Conservation (phyloP, 2,329 filamentous ascomycete species). For the Penicillium sp. region DNA sequence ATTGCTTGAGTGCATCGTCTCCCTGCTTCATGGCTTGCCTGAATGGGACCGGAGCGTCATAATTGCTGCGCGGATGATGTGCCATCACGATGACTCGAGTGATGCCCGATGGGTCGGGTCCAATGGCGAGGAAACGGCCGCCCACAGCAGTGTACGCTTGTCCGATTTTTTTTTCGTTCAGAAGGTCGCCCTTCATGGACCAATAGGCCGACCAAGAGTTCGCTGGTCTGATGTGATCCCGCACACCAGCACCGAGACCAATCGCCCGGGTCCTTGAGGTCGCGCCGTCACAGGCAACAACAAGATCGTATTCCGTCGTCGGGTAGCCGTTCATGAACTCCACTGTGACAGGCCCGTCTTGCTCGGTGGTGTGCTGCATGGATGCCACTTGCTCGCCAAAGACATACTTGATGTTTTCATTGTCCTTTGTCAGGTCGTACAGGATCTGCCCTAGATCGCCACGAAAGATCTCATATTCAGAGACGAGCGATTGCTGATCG, state of each 20-base stretch:
- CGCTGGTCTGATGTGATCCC: conserved; percentile 38
- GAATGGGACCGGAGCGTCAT: conserved; percentile 35
- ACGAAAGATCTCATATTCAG: conserved; percentile 40
- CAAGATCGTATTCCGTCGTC: conserved; percentile 45
- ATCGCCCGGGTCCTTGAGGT: conserved; percentile 49
- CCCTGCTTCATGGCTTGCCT: conserved; percentile 42
- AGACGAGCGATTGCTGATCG: conserved; percentile 34
- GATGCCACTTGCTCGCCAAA: conserved; percentile 41
- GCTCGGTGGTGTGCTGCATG: conserved; percentile 32
- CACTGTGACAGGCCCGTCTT: conserved; percentile 39
- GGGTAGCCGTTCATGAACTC: conserved; percentile 42
- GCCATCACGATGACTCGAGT: conserved; percentile 39
- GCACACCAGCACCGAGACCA: conserved; percentile 41
- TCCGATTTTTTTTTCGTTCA: conserved; percentile 39
- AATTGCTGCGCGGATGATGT: conserved; percentile 29
- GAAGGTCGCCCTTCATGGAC: conserved; percentile 40
- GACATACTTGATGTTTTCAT: conserved; percentile 39
- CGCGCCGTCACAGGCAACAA: conserved; percentile 51
- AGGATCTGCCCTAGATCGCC: conserved; percentile 35
- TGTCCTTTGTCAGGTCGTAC: conserved; percentile 37
- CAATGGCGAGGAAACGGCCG: conserved; percentile 40
- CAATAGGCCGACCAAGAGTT: conserved; percentile 48
- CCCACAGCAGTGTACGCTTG: conserved; percentile 38
- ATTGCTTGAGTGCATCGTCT: conserved; percentile 35
- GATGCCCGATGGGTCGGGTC: conserved; percentile 31